These are phyloP conservation scores for Euphorbia pulcherrima DNA, from an alignment of 345 rosid genomes.

Conservation along the genomic window DNA sequence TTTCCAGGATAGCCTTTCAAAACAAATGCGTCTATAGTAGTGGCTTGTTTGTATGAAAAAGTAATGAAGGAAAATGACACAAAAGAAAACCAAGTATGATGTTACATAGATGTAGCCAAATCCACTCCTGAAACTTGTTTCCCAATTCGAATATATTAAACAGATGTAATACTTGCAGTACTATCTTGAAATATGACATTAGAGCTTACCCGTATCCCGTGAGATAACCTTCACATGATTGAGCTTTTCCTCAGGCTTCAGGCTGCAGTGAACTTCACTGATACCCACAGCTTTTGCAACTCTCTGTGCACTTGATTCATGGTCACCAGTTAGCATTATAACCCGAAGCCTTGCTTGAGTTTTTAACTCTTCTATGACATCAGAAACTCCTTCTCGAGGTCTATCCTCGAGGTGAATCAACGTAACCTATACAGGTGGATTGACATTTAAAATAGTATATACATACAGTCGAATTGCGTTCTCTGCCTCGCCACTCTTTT, in stretches of 20 bases:
- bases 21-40: background rate
- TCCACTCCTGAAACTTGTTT: background rate
- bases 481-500: background rate
- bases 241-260: conserved; percentile 93
- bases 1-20: background rate
- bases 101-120: background rate
- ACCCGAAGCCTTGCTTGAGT: conserved; percentile 57
- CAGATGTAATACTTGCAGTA: background rate
- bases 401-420: conserved; percentile 95
- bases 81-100: background rate
- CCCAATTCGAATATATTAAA: background rate
- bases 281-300: conserved; percentile 89
- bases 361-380: conserved; percentile 60
- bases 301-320: conserved; percentile 89
- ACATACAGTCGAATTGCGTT: background rate
- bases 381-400: conserved; percentile 79
- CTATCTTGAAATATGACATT: conserved; percentile 2
- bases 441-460: background rate
- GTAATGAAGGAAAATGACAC: background rate
- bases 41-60: background rate
- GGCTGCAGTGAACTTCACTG: conserved; percentile 66
- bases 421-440: conserved; percentile 51
- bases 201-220: conserved; percentile 64
- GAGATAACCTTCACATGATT: conserved; percentile 69
- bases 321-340: conserved; percentile 96